Percentiles rank a stretch among this genome's conserved stretches.
Evolutionary conservation across 2,329 filamentous ascomycete genomes (phyloP).

Genomic region (Rutstroemia sp.): DNA sequence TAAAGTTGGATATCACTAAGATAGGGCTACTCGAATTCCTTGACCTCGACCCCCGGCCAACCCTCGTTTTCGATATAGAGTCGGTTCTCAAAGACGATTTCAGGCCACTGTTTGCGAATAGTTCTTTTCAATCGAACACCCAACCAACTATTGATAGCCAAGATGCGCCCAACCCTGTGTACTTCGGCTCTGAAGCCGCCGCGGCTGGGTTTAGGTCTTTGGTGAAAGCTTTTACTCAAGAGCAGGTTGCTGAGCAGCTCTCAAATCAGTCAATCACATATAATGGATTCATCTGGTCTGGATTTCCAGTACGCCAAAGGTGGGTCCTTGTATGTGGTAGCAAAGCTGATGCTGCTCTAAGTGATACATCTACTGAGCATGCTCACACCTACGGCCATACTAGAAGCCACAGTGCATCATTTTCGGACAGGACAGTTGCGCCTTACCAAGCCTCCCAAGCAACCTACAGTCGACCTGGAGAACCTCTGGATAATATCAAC

Average conservation of each 20-base stretch:
- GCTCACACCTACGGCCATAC: background rate
- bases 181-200: background rate
- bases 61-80: conserved; percentile 56
- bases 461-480: background rate
- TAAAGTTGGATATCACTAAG: background rate
- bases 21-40: conserved; percentile 46
- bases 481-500: background rate
- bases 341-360: background rate
- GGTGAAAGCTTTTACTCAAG: background rate
- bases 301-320: background rate
- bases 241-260: background rate
- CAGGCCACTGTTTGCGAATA: conserved; percentile 56
- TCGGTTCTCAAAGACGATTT: conserved; percentile 34
- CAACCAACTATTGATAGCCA: background rate
- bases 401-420: background rate
- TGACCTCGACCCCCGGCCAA: conserved; percentile 66
- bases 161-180: background rate
- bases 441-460: conserved; percentile 1
- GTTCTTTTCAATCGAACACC: conserved; percentile 16
- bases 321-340: conserved; percentile 7
- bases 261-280: background rate
- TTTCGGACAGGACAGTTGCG: conserved; percentile 4
- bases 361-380: conserved; percentile 39
- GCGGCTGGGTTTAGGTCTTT: background rate
- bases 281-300: conserved; percentile 3